Base-by-base conservation (phyloP, 2,329 filamentous ascomycete species). In the Fusarium xyrophilum region DNA sequence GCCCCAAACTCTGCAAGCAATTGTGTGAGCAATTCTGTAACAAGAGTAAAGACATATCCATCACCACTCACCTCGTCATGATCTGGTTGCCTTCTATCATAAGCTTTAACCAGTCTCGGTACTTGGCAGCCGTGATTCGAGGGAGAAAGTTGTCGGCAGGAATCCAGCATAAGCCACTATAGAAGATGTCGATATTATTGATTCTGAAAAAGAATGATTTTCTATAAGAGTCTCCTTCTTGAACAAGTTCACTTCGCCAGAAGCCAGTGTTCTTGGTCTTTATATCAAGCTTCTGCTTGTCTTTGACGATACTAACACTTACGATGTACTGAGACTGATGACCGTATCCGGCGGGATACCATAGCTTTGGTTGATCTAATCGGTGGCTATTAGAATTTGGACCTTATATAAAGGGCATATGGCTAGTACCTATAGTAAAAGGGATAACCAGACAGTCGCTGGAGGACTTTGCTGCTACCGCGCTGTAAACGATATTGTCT, bases 51-150 rank as follows among this genome's bases (percentile, higher is more conserved):
- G 7, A 5, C 14, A 11, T 3, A 27, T 15, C 4, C 3, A 54
- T 14, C 2, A 7, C 2, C 4, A 10, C 51, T 54, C 8, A 56
- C 54, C 54, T 56, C 6, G 54, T 39, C 54, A 56, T 56, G 5
- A 56, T 52, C 27, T 56, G 54, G 9, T 56, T 38, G 5, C 54
- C 54, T 33, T 56, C 44, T 52, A 56, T 25, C 54, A 52, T 56
- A 3, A 56, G 44, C 8, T 39, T 32, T 7, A 56, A 17, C 54
- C 54, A 56, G 3, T 56, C 44, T 7, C 44, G 54, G 35, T 56
- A 56, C 2, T 56, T 56, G 19, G 32, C 14, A n/a, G 44, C 0
- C 2, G 54, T 56, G 33, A 56, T 56, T 30, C 54, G 25, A n/a
- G 54, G 54, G 7, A 56, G 44, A 25, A 56, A 27, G 13, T n/a